Conservation (phyloP, 2,329 filamentous ascomycete species). For the Fusarium sp. region DNA sequence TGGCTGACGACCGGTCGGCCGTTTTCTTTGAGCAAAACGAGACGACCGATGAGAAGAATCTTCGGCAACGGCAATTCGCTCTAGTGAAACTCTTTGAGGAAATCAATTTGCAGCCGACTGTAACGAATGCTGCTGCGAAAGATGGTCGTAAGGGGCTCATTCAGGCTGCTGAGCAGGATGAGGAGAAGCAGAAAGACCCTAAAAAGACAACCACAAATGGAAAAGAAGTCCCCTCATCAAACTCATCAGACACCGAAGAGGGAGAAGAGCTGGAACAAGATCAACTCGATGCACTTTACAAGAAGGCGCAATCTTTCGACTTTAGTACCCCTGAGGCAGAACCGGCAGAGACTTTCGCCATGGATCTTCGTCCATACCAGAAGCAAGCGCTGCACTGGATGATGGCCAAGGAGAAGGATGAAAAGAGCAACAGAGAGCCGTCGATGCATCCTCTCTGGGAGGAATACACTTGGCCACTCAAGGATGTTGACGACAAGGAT, state of each 20-base stretch:
- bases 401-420: constrained; percentile 88
- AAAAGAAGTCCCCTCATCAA: constrained; percentile 57
- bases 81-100: constrained; percentile 90
- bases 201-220: constrained; percentile 46
- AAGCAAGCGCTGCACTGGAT: constrained; percentile 97
- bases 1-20: constrained; percentile 72
- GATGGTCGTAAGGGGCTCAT: constrained; percentile 85
- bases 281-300: constrained; percentile 91
- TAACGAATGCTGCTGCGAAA: constrained; percentile 76
- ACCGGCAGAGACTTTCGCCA: constrained; percentile 79
- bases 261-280: constrained; percentile 93
- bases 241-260: constrained; percentile 76
- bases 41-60: constrained; percentile 80
- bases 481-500: constrained; percentile 84
- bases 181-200: constrained; percentile 71
- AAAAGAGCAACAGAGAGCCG: constrained; percentile 71
- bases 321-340: constrained; percentile 89
- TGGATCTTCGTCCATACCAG: constrained; percentile 90
- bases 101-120: constrained; percentile 79
- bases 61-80: constrained; percentile 84
- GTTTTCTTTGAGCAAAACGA: constrained; percentile 86
- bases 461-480: constrained; percentile 87
- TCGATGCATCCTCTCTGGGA: constrained; percentile 99
- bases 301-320: constrained; percentile 96
- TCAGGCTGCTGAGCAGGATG: constrained; percentile 85